Base-by-base conservation (phyloP, 441 rosid species). In the Eugenia klotzschiana region DNA sequence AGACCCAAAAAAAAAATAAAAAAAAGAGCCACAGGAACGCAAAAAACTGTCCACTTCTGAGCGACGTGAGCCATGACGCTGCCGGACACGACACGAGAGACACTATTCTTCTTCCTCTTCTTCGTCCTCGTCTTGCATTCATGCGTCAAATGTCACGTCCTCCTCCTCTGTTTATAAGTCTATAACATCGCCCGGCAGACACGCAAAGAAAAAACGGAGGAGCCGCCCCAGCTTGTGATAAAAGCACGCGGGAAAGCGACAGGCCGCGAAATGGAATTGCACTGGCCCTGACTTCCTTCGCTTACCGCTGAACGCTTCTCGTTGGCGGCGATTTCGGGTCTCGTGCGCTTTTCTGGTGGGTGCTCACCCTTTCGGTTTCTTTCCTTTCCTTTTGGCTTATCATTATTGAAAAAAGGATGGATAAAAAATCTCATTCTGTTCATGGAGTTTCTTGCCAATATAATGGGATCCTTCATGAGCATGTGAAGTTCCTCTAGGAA, bases 61-160 rank as follows among this genome's bases (percentile, higher is more conserved):
- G 25, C 77, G 86, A 89, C 92, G 90, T 90, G 84, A 80, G 86
- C 90, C 89, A 81, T 87, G 92, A 88, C 89, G 92, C 55, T 55
- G 84, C 58, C 52, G 0, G 46, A 13, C 55, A 6, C 43, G 49
- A 33, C 55, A 27, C 43, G 25, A 29, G 74, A 5, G 56, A 8
- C 7, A 26, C 56, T 16, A 20, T 10, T 29, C 81, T 51, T 52
- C 10, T 13, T 7, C 51, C 3, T 4, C 14, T 5, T 8, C 37
- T 37, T 64, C 23, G n/a, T 41, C 16, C 33, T 15, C 69, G 20
- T 29, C 80, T 25, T 29, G 52, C 80, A 22, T 16, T 51, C 23
- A 23, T 40, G 33, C 29, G 14, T 14, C 43, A 7, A 15, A n/a
- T 33, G 22, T 29, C 74, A 16, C 4, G 26, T 8, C 50, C 22